Conservation (phyloP, 805 yeast species). For the Hanseniaspora guilliermondii region DNA sequence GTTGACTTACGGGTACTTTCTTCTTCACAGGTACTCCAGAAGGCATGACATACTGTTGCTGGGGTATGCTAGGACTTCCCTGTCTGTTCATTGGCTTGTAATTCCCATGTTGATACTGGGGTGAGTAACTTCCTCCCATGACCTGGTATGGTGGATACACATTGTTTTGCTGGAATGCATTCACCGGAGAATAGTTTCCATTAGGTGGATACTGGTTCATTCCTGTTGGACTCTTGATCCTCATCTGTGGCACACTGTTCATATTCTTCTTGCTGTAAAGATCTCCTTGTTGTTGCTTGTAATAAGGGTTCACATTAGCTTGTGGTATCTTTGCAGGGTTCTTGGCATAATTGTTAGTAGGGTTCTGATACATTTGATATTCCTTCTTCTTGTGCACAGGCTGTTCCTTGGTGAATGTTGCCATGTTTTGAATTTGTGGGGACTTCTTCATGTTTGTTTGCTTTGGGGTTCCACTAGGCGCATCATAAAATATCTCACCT, state of each 20-base stretch:
- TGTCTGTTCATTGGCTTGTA: conserved; percentile 13
- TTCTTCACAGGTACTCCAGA: conserved; percentile 6
- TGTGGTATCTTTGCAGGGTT: neutral
- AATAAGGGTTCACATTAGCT: conserved; percentile 12
- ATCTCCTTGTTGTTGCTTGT: conserved; percentile 11
- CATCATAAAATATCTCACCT: conserved; percentile 17
- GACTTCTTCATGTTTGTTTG: conserved; percentile 16
- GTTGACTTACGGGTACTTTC: conserved; percentile 8
- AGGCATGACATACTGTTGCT: conserved; percentile 8
- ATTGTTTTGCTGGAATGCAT: neutral
- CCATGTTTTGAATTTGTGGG: conserved; percentile 13
- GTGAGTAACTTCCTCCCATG: neutral
- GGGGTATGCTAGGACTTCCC: neutral
- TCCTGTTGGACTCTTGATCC: neutral
- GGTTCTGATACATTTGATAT: neutral
- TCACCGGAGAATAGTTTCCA: neutral
- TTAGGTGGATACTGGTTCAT: neutral
- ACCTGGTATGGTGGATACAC: conserved; percentile 13
- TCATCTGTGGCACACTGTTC: neutral
- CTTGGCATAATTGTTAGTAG: neutral
- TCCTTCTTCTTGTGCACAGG: neutral
- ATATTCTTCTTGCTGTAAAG: conserved; percentile 14
- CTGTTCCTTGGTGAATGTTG: neutral
- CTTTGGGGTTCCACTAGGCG: conserved; percentile 17
- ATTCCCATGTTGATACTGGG: conserved; percentile 13